These are phyloP conservation scores for Euphorbia celastroides DNA, from an alignment of 441 rosid genomes.

Conservation along the genomic window DNA sequence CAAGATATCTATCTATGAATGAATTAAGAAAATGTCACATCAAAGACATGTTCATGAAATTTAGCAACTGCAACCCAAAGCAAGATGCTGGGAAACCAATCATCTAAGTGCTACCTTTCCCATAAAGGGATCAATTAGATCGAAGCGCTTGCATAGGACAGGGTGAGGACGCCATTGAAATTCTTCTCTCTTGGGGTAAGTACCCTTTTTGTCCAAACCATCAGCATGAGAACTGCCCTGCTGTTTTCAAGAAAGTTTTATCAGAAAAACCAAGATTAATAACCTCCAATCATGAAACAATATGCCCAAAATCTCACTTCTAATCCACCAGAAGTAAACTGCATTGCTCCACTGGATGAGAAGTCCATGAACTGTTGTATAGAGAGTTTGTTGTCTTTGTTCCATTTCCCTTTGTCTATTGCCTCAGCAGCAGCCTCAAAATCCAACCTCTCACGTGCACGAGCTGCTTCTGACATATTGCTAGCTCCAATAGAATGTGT, in stretches of 20 bases:
- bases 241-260: slow-evolving; percentile 36
- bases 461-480: slow-evolving; percentile 81
- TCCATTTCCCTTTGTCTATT: slow-evolving; percentile 64
- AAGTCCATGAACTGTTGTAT: slow-evolving; percentile 38
- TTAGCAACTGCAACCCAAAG: neutral
- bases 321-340: slow-evolving; percentile 70
- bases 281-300: slow-evolving; percentile 14
- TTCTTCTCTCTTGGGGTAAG: slow-evolving; percentile 83
- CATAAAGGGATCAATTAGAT: slow-evolving; percentile 86
- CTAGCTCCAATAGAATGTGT: slow-evolving; percentile 43
- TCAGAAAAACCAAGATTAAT: slow-evolving; percentile 13
- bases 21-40: neutral
- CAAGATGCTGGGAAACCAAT: slow-evolving; percentile 2
- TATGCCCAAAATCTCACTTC: slow-evolving; percentile 46
- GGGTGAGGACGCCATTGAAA: slow-evolving; percentile 91
- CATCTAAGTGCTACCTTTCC: slow-evolving; percentile 62
- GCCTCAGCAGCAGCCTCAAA: slow-evolving; percentile 97
- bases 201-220: slow-evolving; percentile 35
- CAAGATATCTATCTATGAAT: neutral
- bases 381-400: slow-evolving; percentile 41
- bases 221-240: slow-evolving; percentile 45
- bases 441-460: slow-evolving; percentile 93
- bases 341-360: slow-evolving; percentile 54
- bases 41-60: neutral
- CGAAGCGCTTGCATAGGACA: slow-evolving; percentile 94